Conservation (phyloP, 1,139 yeast species). For the Debaryomyces udenii region DNA sequence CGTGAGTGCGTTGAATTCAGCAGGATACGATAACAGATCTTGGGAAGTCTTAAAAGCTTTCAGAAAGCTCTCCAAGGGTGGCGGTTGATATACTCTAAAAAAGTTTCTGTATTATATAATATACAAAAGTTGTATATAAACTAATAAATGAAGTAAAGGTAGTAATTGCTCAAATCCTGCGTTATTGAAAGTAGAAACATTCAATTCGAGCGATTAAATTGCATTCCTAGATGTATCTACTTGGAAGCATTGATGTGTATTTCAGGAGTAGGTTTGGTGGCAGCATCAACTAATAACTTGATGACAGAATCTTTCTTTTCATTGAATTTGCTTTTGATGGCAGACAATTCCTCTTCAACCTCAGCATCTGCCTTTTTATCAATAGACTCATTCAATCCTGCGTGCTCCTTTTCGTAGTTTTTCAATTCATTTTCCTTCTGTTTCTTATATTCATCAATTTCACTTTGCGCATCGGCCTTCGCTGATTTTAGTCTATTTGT, state of each 20-base stretch:
- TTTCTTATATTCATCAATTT: constrained; percentile 82
- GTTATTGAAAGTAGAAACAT: no score
- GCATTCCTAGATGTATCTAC: constrained; percentile 2
- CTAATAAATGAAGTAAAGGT: constrained; percentile 8
- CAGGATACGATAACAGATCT: constrained; percentile 78
- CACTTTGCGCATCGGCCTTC: constrained; percentile 87
- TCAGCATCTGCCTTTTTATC: constrained; percentile 71
- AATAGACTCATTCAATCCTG: constrained; percentile 66
- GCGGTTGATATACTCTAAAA: constrained; percentile 13
- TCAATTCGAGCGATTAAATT: not conserved
- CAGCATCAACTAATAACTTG: constrained; percentile 77
- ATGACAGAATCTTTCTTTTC: constrained; percentile 70
- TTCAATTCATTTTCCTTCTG: constrained; percentile 84
- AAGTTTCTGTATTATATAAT: not conserved
- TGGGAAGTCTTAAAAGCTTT: constrained; percentile 62
- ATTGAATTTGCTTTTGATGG: constrained; percentile 63
- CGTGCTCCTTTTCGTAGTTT: constrained; percentile 67
- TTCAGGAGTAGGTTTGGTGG: constrained; percentile 76
- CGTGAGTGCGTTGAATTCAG: constrained; percentile 76
- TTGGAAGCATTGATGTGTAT: constrained; percentile 72
- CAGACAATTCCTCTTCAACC: constrained; percentile 61
- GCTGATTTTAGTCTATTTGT: constrained; percentile 91
- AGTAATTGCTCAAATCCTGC: no score
- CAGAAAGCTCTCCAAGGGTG: constrained; percentile 43
- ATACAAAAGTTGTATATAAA: constrained; percentile 5